Evolutionary conservation across 192 early-diverging fungal species (phyloP).

Genomic region (Lobosporangium transversale): DNA sequence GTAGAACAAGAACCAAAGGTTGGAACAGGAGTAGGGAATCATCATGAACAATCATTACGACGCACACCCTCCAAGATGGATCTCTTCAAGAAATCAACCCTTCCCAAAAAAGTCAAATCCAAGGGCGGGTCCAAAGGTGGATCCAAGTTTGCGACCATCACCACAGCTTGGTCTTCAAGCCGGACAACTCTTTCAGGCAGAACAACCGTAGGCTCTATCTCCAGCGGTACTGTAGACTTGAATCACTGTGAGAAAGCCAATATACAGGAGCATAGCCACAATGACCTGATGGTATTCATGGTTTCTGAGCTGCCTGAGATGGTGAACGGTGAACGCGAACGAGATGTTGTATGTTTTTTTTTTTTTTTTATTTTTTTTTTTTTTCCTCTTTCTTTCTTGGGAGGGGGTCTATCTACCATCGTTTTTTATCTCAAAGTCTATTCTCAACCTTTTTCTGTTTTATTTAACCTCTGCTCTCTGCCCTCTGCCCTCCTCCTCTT

Average conservation of each 20-base stretch:
- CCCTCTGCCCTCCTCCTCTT: too few relatives aligned
- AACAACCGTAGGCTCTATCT: constrained; percentile 20
- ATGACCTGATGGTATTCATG: constrained; percentile 31
- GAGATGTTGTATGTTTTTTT: constrained; percentile 53
- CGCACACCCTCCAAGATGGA: constrained; percentile 42
- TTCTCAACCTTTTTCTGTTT: too few relatives aligned
- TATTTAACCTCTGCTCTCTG: too few relatives aligned
- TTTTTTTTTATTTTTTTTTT: constrained; percentile 12
- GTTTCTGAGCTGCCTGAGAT: constrained; percentile 39
- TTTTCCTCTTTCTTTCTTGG: too few relatives aligned
- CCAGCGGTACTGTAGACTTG: constrained; percentile 33
- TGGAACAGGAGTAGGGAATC: neutral
- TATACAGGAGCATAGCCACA: neutral
- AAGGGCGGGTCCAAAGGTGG: constrained; percentile 23
- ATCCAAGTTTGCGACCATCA: constrained; percentile 50
- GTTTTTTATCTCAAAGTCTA: too few relatives aligned
- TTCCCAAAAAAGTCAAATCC: constrained; percentile 25
- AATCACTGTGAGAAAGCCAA: constrained; percentile 22
- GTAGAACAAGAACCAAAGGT: constrained; percentile 1
- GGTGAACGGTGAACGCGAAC: constrained; percentile 52
- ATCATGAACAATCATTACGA: constrained; percentile 11
- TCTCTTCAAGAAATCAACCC: constrained; percentile 32
- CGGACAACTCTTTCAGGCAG: constrained; percentile 14
- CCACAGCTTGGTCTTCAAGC: constrained; percentile 34
- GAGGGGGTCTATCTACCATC: too few relatives aligned